Percentiles rank a stretch among this genome's conserved stretches.
Evolutionary conservation across 345 rosid species (phyloP).

Genomic region (Citrus trifoliata): DNA sequence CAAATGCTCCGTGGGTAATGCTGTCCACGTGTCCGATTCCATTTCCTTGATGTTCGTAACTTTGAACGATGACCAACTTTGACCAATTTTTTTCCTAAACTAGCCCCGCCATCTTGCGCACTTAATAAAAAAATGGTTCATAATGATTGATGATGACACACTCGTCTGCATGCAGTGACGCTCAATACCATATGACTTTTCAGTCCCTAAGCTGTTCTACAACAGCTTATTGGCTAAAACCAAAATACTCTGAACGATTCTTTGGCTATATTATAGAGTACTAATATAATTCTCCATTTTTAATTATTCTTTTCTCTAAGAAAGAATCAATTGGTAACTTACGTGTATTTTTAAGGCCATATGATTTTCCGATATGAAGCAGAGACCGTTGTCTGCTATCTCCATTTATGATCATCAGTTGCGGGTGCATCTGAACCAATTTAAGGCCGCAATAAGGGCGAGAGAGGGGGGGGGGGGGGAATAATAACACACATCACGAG

Average conservation of each 20-base stretch:
- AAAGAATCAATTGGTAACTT: not conserved
- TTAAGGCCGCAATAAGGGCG: not conserved
- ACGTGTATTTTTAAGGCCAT: not conserved
- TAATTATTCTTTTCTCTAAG: not conserved
- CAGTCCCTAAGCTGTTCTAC: not conserved
- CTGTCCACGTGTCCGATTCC: slow-evolving; percentile 26
- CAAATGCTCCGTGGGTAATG: slow-evolving; percentile 24
- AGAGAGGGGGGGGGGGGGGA: not conserved
- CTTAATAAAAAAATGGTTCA: not conserved
- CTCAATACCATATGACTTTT: too few species aligned
- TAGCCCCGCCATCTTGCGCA: not conserved
- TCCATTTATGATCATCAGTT: not conserved
- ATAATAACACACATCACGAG: not conserved
- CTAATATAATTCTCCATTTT: too few species aligned
- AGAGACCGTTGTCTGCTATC: not conserved
- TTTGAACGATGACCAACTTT: slow-evolving; percentile 25
- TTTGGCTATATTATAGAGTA: too few species aligned
- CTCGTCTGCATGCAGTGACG: not conserved
- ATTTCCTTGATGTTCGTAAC: slow-evolving; percentile 19
- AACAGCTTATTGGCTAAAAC: not conserved
- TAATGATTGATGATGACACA: not conserved
- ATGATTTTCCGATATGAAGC: not conserved
- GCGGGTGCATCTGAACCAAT: slow-evolving; percentile 7
- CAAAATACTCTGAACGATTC: too few species aligned
- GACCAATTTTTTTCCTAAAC: not conserved